A percentile compares a stretch with the other conserved stretches of the same genome.
phyloP scores from a whole-genome alignment of 208 protist genomes.

The Acanthamoeba healyi region DNA sequence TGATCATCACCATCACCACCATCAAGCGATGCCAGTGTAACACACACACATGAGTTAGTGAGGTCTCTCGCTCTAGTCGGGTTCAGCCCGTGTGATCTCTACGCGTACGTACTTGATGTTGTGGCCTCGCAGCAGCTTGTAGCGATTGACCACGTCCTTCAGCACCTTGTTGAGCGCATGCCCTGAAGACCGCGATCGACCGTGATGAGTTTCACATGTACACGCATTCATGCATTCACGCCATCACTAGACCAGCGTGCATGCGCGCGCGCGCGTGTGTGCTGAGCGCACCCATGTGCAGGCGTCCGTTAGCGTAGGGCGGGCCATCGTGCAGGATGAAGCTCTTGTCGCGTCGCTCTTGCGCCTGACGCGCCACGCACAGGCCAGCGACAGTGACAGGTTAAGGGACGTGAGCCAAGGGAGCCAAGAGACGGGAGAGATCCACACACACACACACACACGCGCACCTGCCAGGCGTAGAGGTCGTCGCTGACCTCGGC shows the following conservation, averaged over 20 bases:
- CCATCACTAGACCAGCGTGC: not conserved
- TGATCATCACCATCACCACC: too few species aligned
- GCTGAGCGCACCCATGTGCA: conserved; percentile 89
- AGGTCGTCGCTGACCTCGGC: conserved; percentile 3
- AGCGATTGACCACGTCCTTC: conserved; percentile 92
- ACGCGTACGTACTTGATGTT: conserved; percentile 80
- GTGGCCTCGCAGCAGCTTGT: conserved; percentile 87
- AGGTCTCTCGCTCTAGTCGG: not conserved
- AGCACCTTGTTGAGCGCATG: conserved; percentile 90
- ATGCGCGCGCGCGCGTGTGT: conserved; percentile 87
- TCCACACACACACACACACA: not conserved
- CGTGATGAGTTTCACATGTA: not conserved
- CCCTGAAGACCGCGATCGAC: not conserved
- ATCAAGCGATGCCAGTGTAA: too few species aligned
- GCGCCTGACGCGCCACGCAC: not conserved
- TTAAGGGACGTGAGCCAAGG: too few species aligned
- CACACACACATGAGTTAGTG: too few species aligned
- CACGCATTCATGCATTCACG: too few species aligned
- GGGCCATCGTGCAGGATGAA: conserved; percentile 93
- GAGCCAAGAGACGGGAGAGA: not conserved
- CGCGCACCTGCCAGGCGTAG: conserved; percentile 32
- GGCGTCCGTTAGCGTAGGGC: conserved; percentile 92
- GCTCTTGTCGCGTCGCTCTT: not conserved
- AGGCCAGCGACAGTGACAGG: too few species aligned
- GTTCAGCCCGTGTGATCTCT: too few species aligned